Evolutionary conservation across 306 rosid species (phyloP).

Genomic region (Castanea sativa): DNA sequence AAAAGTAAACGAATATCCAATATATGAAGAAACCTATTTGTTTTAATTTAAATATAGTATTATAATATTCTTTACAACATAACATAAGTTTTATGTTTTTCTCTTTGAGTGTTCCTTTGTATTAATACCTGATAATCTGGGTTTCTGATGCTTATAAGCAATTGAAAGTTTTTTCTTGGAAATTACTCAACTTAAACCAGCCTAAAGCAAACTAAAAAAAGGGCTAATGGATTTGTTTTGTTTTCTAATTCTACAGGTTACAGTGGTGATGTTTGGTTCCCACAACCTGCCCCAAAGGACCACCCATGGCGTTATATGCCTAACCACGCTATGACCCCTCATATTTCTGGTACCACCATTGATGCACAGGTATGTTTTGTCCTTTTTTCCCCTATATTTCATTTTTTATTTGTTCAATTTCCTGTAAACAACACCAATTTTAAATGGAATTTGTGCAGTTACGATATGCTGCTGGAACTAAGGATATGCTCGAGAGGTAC

Average conservation of each 20-base stretch:
- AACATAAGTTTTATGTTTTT: not conserved
- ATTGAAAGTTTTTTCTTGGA: not conserved
- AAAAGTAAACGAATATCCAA: not conserved
- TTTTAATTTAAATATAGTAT: not conserved
- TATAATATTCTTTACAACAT: not conserved
- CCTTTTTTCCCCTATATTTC: not conserved
- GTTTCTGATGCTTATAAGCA: not conserved
- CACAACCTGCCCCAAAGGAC: conserved; percentile 98
- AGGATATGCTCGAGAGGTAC: conserved; percentile 91
- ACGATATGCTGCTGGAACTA: conserved; percentile 88
- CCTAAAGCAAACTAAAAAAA: not conserved
- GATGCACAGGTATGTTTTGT: conserved; percentile 75
- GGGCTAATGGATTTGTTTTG: not conserved
- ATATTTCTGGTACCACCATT: conserved; percentile 90
- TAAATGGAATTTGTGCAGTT: conserved; percentile 40
- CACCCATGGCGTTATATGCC: conserved; percentile 99
- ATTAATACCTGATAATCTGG: not conserved
- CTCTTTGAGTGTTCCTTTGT: too few species aligned
- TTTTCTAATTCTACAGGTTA: conserved; percentile 53
- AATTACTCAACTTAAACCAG: not conserved
- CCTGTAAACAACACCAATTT: conserved; percentile 4
- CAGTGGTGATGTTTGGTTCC: conserved; percentile 93
- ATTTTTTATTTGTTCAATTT: not conserved
- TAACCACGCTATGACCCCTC: conserved; percentile 99
- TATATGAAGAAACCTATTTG: not conserved